phyloP scores from a whole-genome alignment of 345 rosid species.

The Eucalyptus erythrocorys region DNA sequence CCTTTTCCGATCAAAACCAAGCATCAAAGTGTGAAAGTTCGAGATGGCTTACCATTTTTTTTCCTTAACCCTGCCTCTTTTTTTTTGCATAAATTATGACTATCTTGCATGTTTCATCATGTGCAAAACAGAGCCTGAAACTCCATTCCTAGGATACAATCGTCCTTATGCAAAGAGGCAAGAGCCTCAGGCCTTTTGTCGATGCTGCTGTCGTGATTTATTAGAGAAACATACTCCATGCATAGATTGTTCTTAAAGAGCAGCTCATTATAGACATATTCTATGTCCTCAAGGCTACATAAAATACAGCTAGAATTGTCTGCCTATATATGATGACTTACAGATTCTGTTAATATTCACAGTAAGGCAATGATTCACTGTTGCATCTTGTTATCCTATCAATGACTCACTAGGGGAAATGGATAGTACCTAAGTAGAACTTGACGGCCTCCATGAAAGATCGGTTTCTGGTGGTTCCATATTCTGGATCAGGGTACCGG shows the following conservation, averaged over 20 bases:
- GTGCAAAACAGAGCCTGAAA: not conserved
- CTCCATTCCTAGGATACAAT: not conserved
- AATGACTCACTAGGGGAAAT: not conserved
- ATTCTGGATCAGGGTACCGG: slow-evolving; percentile 37
- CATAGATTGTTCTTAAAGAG: not conserved
- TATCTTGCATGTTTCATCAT: not conserved
- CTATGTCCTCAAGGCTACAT: not conserved
- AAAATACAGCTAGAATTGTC: not conserved
- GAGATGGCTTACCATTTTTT: not conserved
- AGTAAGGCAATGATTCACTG: not conserved
- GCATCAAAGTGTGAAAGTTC: not conserved
- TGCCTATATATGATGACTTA: not conserved
- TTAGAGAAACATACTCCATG: not conserved
- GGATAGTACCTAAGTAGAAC: slow-evolving; percentile 25
- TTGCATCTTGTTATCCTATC: not conserved
- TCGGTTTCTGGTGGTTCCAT: slow-evolving; percentile 27
- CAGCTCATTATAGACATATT: not conserved
- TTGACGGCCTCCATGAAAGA: slow-evolving; percentile 43
- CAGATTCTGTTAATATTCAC: not conserved
- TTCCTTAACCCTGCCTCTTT: not conserved
- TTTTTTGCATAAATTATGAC: not conserved
- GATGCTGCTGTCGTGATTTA: not conserved
- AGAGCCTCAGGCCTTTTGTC: not conserved
- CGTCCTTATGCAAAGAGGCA: not conserved
- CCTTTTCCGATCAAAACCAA: not conserved